These are phyloP conservation scores for Nadsonia fulvescens DNA, from an alignment of 805 yeast species.

Conservation along the genomic window DNA sequence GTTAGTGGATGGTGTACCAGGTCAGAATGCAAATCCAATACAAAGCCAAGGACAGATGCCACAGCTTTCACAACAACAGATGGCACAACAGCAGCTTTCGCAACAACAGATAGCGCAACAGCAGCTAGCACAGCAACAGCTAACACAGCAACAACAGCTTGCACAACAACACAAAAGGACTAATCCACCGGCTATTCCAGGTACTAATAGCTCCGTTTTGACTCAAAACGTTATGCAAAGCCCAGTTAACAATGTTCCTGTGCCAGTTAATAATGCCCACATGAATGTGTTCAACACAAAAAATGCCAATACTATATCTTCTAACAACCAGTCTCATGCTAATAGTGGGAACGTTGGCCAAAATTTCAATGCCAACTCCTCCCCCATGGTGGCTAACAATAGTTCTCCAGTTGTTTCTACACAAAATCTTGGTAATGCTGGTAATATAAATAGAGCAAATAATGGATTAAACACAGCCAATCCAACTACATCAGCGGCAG, in stretches of 20 bases:
- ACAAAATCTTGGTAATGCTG: background rate
- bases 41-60: conserved; percentile 10
- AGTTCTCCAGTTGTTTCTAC: background rate
- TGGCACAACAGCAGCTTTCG: conserved; percentile 9
- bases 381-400: too few relatives aligned
- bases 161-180: conserved; percentile 4
- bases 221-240: background rate
- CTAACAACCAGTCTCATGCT: too few relatives aligned
- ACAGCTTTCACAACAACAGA: conserved; percentile 10
- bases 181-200: background rate
- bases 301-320: background rate
- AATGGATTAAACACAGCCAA: conserved; percentile 3
- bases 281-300: background rate
- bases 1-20: conserved; percentile 7
- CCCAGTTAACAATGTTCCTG: background rate
- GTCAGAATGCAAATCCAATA: conserved; percentile 7
- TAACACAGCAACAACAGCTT: conserved; percentile 7
- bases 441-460: conserved; percentile 1
- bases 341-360: too few relatives aligned
- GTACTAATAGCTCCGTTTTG: background rate
- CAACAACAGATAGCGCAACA: conserved; percentile 11
- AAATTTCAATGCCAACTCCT: too few relatives aligned
- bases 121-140: conserved; percentile 6
- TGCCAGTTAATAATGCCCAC: conserved; percentile 1
- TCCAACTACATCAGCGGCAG: conserved; percentile 3